Conservation (phyloP, 352 stramenopile genomes). For the Salisapilia sapeloensis region DNA sequence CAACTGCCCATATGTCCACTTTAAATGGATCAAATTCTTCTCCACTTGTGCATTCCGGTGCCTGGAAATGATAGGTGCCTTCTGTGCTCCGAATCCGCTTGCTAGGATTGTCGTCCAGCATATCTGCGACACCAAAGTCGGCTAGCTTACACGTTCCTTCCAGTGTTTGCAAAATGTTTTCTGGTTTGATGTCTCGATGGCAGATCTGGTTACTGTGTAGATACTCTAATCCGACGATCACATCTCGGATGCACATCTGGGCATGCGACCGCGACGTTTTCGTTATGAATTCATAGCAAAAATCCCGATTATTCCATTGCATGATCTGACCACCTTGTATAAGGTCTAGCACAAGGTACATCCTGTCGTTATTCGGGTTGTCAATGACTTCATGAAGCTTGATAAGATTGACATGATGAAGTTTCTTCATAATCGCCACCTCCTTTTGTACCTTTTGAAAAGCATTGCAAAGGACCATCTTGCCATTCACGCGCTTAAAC, state of each 20-base stretch:
- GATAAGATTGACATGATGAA: constrained; percentile 45
- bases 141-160: constrained; percentile 47
- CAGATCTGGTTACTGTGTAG: constrained; percentile 67
- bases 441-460: constrained; percentile 72
- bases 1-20: constrained; percentile 74
- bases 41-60: constrained; percentile 61
- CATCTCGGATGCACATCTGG: constrained; percentile 44
- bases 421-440: constrained; percentile 76
- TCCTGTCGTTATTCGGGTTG: constrained; percentile 51
- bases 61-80: constrained; percentile 79
- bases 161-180: constrained; percentile 55
- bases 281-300: constrained; percentile 40
- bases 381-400: constrained; percentile 71
- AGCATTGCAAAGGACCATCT: constrained; percentile 60
- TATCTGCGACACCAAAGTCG: constrained; percentile 68
- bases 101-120: constrained; percentile 21
- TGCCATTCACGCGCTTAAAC: constrained; percentile 60
- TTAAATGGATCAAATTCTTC: constrained; percentile 56
- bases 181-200: constrained; percentile 72
- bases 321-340: constrained; percentile 71
- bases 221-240: constrained; percentile 66
- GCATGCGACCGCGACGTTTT: too few relatives aligned
- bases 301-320: constrained; percentile 64
- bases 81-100: constrained; percentile 51
- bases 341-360: constrained; percentile 71